Conservation (phyloP, 1,284 basidiomycete genomes). For the Apiotrichum veenhuisii region DNA sequence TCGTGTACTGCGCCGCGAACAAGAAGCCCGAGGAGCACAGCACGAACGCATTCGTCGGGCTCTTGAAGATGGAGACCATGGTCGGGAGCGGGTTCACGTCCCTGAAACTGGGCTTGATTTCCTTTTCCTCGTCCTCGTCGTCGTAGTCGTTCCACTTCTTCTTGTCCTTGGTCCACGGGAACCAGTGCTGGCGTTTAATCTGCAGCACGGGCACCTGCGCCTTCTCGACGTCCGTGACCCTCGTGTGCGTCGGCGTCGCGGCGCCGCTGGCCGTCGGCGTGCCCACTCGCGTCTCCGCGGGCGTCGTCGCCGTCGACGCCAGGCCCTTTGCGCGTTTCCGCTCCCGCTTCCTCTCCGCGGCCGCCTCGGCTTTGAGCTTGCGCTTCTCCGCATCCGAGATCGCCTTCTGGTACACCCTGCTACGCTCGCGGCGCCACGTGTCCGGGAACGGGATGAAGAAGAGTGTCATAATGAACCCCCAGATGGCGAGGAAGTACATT, state of each 20-base stretch:
- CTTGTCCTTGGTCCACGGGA: not conserved
- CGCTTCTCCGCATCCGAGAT: slow-evolving; percentile 42
- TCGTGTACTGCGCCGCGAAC: slow-evolving; percentile 68
- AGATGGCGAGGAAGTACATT: slow-evolving; percentile 74
- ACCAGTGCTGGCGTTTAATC: not conserved
- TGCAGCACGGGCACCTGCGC: no score
- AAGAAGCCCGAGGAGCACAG: slow-evolving; percentile 63
- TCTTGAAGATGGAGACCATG: slow-evolving; percentile 58
- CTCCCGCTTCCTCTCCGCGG: slow-evolving; percentile 28
- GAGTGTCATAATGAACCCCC: slow-evolving; percentile 58
- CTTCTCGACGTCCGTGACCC: not conserved
- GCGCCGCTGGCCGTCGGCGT: slow-evolving; percentile 4
- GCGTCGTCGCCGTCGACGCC: slow-evolving; percentile 29
- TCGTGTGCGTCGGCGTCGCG: slow-evolving; percentile 4
- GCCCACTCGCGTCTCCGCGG: slow-evolving; percentile 20
- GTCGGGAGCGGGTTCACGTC: slow-evolving; percentile 72
- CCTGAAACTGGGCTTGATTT: slow-evolving; percentile 59
- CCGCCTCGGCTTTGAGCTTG: slow-evolving; percentile 29
- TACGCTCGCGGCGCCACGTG: slow-evolving; percentile 76
- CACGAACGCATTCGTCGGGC: slow-evolving; percentile 64
- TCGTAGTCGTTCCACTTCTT: slow-evolving; percentile 13
- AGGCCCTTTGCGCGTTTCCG: slow-evolving; percentile 28
- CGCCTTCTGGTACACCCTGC: slow-evolving; percentile 66
- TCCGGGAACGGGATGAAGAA: slow-evolving; percentile 69
- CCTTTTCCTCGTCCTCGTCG: slow-evolving; percentile 38